phyloP scores from a whole-genome alignment of 2,329 filamentous ascomycete species.

The Colletotrichum siamense region DNA sequence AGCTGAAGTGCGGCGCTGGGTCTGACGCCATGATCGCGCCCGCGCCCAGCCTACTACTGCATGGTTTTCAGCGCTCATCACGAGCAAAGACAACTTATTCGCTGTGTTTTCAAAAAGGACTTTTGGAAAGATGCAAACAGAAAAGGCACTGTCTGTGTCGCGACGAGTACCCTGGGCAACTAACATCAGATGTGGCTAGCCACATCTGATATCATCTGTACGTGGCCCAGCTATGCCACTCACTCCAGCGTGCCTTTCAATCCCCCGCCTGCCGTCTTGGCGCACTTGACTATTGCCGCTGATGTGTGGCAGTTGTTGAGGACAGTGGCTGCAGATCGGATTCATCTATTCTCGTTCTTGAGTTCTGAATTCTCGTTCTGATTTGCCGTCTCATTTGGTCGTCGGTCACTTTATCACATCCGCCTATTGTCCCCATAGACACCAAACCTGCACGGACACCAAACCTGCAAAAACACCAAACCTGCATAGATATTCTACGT shows the following conservation, averaged over 20 bases:
- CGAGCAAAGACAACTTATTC: neutral
- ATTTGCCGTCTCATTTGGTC: neutral
- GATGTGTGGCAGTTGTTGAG: neutral
- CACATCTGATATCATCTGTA: neutral
- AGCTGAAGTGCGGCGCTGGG: neutral
- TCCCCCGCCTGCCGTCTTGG: neutral
- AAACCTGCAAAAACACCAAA: no score
- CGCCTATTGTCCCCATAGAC: no score
- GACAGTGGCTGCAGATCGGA: neutral
- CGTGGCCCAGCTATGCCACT: neutral
- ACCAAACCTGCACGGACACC: no score
- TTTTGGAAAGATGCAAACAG: neutral
- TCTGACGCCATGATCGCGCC: neutral
- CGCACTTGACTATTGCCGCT: neutral
- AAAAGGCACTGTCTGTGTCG: neutral
- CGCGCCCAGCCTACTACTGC: neutral
- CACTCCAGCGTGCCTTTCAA: neutral
- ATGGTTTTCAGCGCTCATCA: neutral
- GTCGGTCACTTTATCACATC: neutral
- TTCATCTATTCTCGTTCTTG: neutral
- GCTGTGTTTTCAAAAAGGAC: neutral
- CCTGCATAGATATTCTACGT: neutral
- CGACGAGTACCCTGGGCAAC: neutral
- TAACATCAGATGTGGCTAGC: neutral
- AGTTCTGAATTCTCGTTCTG: neutral